These are phyloP conservation scores for Globisporangium sylvaticum DNA, from an alignment of 352 stramenopile species.

Conservation along the genomic window DNA sequence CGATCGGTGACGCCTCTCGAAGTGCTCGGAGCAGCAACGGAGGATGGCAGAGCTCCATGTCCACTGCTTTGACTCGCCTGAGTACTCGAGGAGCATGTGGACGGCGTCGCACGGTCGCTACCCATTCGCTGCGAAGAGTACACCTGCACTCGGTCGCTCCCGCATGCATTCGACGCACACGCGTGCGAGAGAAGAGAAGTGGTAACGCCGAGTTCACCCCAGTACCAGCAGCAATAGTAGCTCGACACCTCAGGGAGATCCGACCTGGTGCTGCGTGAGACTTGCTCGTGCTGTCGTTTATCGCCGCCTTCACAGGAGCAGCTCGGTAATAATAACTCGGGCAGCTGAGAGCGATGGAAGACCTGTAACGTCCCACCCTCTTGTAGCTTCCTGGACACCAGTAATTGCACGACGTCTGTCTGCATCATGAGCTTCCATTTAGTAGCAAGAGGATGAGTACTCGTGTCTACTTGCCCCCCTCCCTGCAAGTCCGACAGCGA, in stretches of 20 bases:
- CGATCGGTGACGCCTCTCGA: background rate
- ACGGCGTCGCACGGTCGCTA: background rate
- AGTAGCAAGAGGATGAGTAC: too few species aligned
- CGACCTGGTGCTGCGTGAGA: background rate
- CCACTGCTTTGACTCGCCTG: background rate
- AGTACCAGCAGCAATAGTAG: background rate
- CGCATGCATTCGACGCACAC: slow-evolving; percentile 7
- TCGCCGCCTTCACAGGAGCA: background rate
- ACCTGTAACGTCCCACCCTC: background rate
- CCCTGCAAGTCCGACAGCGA: too few species aligned
- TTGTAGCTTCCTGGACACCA: background rate
- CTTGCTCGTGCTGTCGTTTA: background rate
- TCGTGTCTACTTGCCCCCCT: too few species aligned
- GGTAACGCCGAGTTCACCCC: background rate
- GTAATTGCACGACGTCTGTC: too few species aligned
- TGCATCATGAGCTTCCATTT: too few species aligned
- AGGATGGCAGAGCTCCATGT: background rate
- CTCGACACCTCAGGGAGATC: background rate
- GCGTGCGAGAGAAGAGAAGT: background rate
- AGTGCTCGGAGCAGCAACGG: background rate
- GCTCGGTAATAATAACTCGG: background rate
- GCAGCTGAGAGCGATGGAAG: background rate
- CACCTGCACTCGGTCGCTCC: background rate
- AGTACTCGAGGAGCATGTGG: background rate
- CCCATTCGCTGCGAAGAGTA: background rate